Evolutionary conservation across 169 alveolate genomes (phyloP), one percentile per base, ranked within the genome.

Genomic region (Plasmodium vinckei): DNA sequence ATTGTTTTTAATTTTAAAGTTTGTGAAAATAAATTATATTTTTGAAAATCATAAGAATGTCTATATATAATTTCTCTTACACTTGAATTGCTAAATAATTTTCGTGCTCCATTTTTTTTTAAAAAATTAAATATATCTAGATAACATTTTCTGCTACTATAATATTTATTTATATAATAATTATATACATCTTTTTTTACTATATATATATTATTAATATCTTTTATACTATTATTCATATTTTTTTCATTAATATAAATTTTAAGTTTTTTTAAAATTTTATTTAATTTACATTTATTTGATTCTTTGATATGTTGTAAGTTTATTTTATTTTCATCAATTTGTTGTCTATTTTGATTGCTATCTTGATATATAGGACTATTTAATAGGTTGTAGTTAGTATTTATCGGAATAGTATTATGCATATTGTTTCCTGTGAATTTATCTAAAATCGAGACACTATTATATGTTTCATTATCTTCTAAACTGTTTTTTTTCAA

Each of bases 141-240:
- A 56, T 77, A 77, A 10, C 71, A 63, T 56, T 77, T 77, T 21
- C 13, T 77, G 1, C 23, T 77, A 2, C 61, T 49, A n/a, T 51
- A 67, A 77, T 63, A 63, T 21, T 21, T 77, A 54, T 39, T 19
- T 44, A 77, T 64, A 17, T 77, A 77, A 53, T 47, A 77, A 51
- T 77, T 75, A 59, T 63, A 77, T 51, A 77, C 63, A 7, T 77
- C 88, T 49, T 77, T 77, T 23, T 77, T 77, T 13, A 77, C 72
- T 9, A 77, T 77, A n/a, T 77, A 77, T 0, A 77, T 44, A 56
- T 63, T 63, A 23, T 77, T 77, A 15, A 77, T 63, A 47, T 63
- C 63, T 77, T 77, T 77, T 5, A 63, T 42, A 44, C 65, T 77
- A 19, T 33, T 25, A 17, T 72, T 73, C 13, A 47, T 51, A 69